Evolutionary conservation across 495 filamentous ascomycete genomes (phyloP).

Genomic region (Elaphomyces granulatus): DNA sequence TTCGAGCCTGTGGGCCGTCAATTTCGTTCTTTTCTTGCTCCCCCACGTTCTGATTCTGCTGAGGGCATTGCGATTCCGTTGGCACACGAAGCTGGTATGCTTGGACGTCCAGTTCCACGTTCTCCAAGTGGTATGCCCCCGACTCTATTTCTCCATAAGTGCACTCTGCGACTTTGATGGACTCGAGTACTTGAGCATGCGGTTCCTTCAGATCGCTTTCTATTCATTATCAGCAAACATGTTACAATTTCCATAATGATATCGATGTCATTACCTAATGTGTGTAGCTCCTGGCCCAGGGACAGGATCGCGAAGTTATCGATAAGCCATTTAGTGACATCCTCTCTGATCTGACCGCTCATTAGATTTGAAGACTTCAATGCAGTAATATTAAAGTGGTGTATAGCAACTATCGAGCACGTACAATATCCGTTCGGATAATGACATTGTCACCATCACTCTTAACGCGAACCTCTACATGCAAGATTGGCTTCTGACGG

Average conservation of each 20-base stretch:
- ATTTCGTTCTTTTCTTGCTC: constrained; percentile 4
- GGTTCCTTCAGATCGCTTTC: constrained; percentile 6
- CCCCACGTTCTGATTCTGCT: constrained; percentile 5
- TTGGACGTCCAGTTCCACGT: constrained; percentile 12
- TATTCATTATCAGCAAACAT: constrained; percentile 1
- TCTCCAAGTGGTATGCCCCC: constrained; percentile 9
- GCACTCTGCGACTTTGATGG: constrained; percentile 12
- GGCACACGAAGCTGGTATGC: constrained; percentile 10
- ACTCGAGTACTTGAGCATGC: constrained; percentile 8
- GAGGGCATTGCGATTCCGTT: constrained; percentile 7
- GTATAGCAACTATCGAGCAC: too few relatives aligned
- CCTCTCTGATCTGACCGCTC: constrained; percentile 10
- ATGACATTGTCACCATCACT: constrained; percentile 8
- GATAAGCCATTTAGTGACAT: constrained; percentile 13
- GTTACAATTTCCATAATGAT: too few relatives aligned
- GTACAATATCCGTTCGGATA: constrained; percentile 12
- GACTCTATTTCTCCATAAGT: constrained; percentile 6
- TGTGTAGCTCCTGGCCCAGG: constrained; percentile 9
- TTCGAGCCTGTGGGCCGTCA: constrained; percentile 11
- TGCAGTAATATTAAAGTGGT: too few relatives aligned
- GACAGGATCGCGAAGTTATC: constrained; percentile 11
- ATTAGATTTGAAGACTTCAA: neutral
- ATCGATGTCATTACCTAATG: constrained; percentile 6
- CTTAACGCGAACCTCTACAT: constrained; percentile 14
- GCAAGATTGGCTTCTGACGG: constrained; percentile 9